phyloP scores from a whole-genome alignment of 306 rosid genomes.

The Vachellia pachyceras region DNA sequence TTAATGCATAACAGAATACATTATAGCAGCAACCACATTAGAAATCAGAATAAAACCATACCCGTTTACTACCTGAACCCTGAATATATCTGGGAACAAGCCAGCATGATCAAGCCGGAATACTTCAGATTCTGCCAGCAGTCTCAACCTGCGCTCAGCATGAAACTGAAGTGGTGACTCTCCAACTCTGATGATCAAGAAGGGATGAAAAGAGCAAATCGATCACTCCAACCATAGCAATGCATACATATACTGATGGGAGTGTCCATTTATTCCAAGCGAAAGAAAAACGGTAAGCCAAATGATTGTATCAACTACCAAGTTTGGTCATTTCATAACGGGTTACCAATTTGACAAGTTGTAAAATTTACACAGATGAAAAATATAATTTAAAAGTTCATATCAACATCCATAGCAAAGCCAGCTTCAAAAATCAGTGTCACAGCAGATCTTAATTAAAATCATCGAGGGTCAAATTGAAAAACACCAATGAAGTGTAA shows the following conservation, averaged over 20 bases:
- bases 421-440: neutral
- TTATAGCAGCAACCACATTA: neutral
- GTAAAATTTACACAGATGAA: neutral
- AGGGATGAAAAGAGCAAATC: too few relatives aligned
- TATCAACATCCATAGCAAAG: neutral
- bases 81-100: constrained; percentile 71
- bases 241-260: neutral
- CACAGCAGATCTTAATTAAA: neutral
- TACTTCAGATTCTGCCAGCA: constrained; percentile 88
- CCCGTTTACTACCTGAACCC: constrained; percentile 76
- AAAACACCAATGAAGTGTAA: neutral
- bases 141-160: constrained; percentile 70
- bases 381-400: neutral
- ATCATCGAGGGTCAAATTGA: neutral
- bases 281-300: neutral
- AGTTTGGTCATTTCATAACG: neutral
- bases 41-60: constrained; percentile 40
- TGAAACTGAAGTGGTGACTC: constrained; percentile 7
- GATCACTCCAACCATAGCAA: constrained; percentile 13
- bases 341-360: neutral
- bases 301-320: neutral
- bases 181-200: too few relatives aligned
- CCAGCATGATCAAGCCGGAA: constrained; percentile 92
- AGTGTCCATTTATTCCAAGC: constrained; percentile 4
- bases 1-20: neutral